Evolutionary conservation across 2,329 filamentous ascomycete species (phyloP), one percentile per base, ranked within the genome.

Genomic region (Fusarium sp.): DNA sequence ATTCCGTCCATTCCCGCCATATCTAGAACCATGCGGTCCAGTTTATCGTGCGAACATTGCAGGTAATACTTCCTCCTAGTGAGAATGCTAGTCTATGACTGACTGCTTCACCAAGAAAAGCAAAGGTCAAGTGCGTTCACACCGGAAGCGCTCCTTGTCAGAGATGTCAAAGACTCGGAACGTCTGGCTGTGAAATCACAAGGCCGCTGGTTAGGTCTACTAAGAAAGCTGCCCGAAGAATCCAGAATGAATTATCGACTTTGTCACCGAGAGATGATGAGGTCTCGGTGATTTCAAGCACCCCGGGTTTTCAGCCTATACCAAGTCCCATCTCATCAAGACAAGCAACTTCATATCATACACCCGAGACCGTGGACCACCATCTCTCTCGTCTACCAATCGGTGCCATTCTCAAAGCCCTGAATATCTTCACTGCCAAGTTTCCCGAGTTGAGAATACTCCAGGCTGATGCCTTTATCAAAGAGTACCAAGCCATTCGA

Each of bases 111-210:
- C 43, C n/a, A 29, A 79, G 78, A 21, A 72, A 69, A 47, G 77
- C 76, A 40, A 79, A 79, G 45, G 67, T 79, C 15, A 79, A 79
- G 43, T 79, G 77, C 49, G 66, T 76, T 14, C 76, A 79, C 56
- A 45, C 62, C 7, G 77, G 77, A 21, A 63, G 31, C 5, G 54
- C 76, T 18, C 77, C 77, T 1, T 79, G 77, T 6, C 67, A 71
- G 18, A 70, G 75, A 33, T 79, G 77, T 27, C 62, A 67, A 21
- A 74, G 73, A 41, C 66, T 74, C 3, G 70, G 68, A 5, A 69
- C 69, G 6, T 27, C 62, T 8, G 69, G 64, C 1, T 79, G 78
- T 35, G 61, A 68, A 31, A 67, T 79, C 3, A 72, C 63, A 1
- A 57, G 70, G 14, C 70, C 70, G 0, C 35, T 41, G 3, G 50